phyloP scores from a whole-genome alignment of 371 early-diverging fungal genomes.

The Saksenaea vasiformis region DNA sequence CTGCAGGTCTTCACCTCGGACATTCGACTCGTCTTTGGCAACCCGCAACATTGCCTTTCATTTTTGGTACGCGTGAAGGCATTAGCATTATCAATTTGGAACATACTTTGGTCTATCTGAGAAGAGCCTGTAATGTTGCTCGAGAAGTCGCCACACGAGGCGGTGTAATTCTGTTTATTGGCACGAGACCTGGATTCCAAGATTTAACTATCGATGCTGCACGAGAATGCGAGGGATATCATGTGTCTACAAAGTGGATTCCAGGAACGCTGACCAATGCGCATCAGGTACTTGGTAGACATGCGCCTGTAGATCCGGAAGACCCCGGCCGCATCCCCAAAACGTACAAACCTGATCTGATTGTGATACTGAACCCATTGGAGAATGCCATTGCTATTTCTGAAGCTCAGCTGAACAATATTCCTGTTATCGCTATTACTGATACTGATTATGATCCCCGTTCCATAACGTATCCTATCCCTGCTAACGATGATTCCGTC shows the following conservation, averaged over 20 bases:
- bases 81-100: conserved; percentile 95
- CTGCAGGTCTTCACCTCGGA: conserved; percentile 91
- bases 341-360: conserved; percentile 84
- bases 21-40: conserved; percentile 83
- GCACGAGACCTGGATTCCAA: conserved; percentile 72
- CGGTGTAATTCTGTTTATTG: conserved; percentile 91
- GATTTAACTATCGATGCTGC: conserved; percentile 83
- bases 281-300: conserved; percentile 72
- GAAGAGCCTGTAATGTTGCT: conserved; percentile 81
- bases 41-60: conserved; percentile 80
- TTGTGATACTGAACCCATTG: conserved; percentile 85
- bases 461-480: conserved; percentile 92
- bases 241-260: conserved; percentile 82
- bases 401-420: conserved; percentile 79
- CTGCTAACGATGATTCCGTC: conserved; percentile 93
- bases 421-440: conserved; percentile 91
- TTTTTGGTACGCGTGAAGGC: conserved; percentile 90
- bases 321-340: conserved; percentile 52
- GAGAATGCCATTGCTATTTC: conserved; percentile 81
- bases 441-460: conserved; percentile 95
- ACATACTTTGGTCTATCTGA: conserved; percentile 85
- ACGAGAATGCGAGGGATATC: conserved; percentile 73
- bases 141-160: conserved; percentile 76
- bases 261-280: conserved; percentile 92
- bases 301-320: conserved; percentile 57